Base-by-base conservation (phyloP, 345 rosid genomes). In the Citrus reticulata region DNA sequence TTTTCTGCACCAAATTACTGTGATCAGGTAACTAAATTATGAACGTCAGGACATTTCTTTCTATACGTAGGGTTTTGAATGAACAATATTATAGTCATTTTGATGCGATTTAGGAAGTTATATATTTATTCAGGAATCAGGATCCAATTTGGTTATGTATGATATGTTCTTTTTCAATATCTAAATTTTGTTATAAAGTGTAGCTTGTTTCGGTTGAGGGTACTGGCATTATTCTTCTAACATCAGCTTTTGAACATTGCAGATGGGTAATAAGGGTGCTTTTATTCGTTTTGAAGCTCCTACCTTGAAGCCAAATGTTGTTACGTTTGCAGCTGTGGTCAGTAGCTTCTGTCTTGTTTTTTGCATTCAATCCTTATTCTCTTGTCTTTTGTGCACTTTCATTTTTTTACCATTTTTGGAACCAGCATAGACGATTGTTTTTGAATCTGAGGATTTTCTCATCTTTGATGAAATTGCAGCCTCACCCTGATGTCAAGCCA, bases 181-280 rank as follows among this genome's bases (percentile, higher is more conserved):
- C 51, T 46, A 34, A 35, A 35, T 54, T 19, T 54, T 16, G 7
- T 19, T 30, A 27, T 24, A 49, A 49, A 54, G 27, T 37, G 25
- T 25, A 74, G 22, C 61, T 29, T 75, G 46, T 75, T 64, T 61
- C 19, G 24, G 17, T 73, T 34, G 60, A 69, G 40, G 40, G 72
- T 73, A 9, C 34, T 51, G 7, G 10, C 13, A 37, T 10, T 80
- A 59, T 79, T 54, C 30, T 62, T 37, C 32, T 68, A 7, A 68
- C 46, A 19, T 42, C 17, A 57, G 75, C 20, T 19, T 30, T 73
- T 85, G 77, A 39, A 55, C 74, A 75, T 76, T 82, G 86, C 92
- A 96, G 98, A 96, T 94, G 99, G 98, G 98, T 76, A 96, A 96
- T 84, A 94, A 96, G 81, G 99, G 99, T 72, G 99, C 99, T 57